Percentiles rank a stretch among this genome's conserved stretches.
These are phyloP conservation scores for Polyporus arcularius DNA, from an alignment of 768 basidiomycete genomes.

Conservation along the genomic window DNA sequence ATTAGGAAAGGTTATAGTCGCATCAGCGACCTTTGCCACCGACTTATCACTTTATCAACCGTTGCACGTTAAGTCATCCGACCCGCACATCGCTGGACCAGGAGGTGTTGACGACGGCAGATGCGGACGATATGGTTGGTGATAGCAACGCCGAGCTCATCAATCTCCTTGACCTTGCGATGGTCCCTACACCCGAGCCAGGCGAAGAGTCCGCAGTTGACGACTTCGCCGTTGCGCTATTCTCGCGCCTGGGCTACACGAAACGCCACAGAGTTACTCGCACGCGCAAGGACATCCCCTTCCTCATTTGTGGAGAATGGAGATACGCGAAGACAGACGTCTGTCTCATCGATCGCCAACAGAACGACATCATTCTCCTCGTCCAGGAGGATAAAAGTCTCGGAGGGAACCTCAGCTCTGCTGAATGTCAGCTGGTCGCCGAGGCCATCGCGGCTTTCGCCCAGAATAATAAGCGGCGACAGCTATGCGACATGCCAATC, in stretches of 20 bases:
- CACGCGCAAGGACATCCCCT: slow-evolving; percentile 10
- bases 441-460: slow-evolving; percentile 15
- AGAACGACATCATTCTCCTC: slow-evolving; percentile 5
- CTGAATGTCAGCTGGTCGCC: not conserved
- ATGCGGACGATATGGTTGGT: slow-evolving; percentile 4
- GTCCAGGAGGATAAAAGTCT: slow-evolving; percentile 25
- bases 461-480: slow-evolving; percentile 4
- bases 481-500: not conserved
- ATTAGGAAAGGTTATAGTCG: too few relatives aligned
- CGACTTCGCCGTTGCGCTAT: slow-evolving; percentile 19
- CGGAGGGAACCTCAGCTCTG: not conserved
- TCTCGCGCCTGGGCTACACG: slow-evolving; percentile 14
- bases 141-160: slow-evolving; percentile 8
- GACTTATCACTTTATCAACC: too few relatives aligned
- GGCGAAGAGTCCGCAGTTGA: slow-evolving; percentile 15
- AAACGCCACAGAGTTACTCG: slow-evolving; percentile 6
- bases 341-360: slow-evolving; percentile 1
- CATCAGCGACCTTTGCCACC: too few relatives aligned
- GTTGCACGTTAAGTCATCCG: too few relatives aligned
- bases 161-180: slow-evolving; percentile 18
- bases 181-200: not conserved
- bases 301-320: slow-evolving; percentile 14
- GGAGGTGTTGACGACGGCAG: slow-evolving; percentile 8
- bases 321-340: slow-evolving; percentile 16
- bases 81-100: too few relatives aligned